phyloP scores from a whole-genome alignment of 441 rosid genomes.

The Dalechampia spathulata region DNA sequence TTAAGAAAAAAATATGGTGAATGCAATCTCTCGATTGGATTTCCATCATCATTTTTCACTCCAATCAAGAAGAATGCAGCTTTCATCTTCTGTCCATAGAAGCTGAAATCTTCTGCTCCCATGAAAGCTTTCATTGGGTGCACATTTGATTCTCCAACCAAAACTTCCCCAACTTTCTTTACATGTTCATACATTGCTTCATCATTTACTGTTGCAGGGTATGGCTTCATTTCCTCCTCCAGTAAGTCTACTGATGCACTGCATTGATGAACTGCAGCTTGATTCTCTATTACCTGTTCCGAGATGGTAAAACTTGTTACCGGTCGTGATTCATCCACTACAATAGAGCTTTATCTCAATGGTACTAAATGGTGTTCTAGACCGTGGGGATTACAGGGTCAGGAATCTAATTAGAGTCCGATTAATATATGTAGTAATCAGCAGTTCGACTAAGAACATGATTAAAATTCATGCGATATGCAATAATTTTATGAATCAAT shows the following conservation, averaged over 20 bases:
- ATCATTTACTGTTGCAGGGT: slow-evolving; percentile 22
- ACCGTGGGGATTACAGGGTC: not conserved
- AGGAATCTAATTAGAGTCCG: not conserved
- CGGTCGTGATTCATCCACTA: not conserved
- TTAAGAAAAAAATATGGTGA: slow-evolving; percentile 12
- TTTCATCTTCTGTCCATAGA: slow-evolving; percentile 19
- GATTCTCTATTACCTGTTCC: slow-evolving; percentile 20
- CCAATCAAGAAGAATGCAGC: slow-evolving; percentile 16
- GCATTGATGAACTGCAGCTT: slow-evolving; percentile 19
- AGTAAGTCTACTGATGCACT: slow-evolving; percentile 20
- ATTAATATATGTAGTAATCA: no score
- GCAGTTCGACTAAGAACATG: no score
- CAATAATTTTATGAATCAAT: no score
- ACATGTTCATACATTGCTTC: slow-evolving; percentile 17
- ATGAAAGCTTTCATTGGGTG: not conserved
- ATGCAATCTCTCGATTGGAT: slow-evolving; percentile 10
- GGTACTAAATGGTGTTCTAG: not conserved
- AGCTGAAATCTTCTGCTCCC: slow-evolving; percentile 21
- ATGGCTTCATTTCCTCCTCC: slow-evolving; percentile 15
- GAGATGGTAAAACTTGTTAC: not conserved
- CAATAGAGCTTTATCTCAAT: no score
- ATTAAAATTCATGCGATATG: no score
- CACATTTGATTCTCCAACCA: slow-evolving; percentile 21
- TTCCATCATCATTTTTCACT: slow-evolving; percentile 1
- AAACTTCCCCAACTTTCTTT: slow-evolving; percentile 18